Base-by-base conservation (phyloP, 2,329 filamentous ascomycete species). In the Aspergillus spinulosporus region DNA sequence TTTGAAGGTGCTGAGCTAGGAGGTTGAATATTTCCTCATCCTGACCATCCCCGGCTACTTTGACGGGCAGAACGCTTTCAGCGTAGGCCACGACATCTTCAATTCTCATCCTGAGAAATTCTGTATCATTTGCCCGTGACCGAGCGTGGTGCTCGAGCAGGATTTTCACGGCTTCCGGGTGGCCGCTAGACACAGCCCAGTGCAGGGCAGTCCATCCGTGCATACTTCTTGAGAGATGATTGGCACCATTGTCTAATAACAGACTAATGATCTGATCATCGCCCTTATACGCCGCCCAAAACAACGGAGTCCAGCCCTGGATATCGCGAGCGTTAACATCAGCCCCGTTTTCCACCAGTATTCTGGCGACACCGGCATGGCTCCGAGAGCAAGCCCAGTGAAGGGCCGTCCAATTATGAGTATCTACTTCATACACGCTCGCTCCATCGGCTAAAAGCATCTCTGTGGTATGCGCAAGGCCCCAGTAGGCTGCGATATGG, bases 401-500 rank as follows among this genome's bases (percentile, higher is more conserved):
- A 11, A 61, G 49, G 4, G 54, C n/a, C n/a, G 59, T 57, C 50
- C 50, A 52, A 11, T 46, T 46, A 7, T 52, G 42, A n/a, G 50
- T 21, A 26, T 52, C 50, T 1, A 45, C 9, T 15, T n/a, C 2
- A n/a, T 42, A 39, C 5, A 14, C 15, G 8, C 12, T 29, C 8
- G 15, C 9, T 2, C 50, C 42, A 31, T 45, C 26, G 3, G 12
- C 14, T 3, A 52, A 8, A 9, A 52, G 42, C 1, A 1, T 14
- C 15, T 39, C 14, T 2, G 15, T 14, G 5, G 50, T 52, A 3
- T 39, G 7, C 1, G 9, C 4, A 2, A 52, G 12, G 31, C 26
- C 26, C 50, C 50, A 52, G 9, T 46, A 52, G 1, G 50, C 50
- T 9, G 50, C 50, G 28, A 52, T 8, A 26, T 52, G 50, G 6